Base-by-base conservation (phyloP, 2,329 filamentous ascomycete genomes). In the Trichothecium sympodiale region DNA sequence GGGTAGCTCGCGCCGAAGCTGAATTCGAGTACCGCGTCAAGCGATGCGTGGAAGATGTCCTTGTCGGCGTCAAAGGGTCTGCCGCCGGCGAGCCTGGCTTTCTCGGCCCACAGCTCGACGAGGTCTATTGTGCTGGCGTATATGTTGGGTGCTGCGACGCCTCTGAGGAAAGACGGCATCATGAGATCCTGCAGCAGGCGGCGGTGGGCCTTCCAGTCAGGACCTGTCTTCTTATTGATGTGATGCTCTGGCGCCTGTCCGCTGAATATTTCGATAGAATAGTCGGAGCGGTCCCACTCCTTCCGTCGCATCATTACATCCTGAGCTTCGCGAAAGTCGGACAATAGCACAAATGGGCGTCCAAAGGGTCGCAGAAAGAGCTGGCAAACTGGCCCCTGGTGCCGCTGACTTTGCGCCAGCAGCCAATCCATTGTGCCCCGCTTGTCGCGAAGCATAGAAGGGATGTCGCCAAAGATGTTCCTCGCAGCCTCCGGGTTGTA, bases 271-370 rank as follows among this genome's bases (percentile, higher is more conserved):
- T 54, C 48, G 13, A 42, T 40, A 18, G 58, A 54, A 44, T 53
- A 55, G 40, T 45, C 44, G 33, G 53, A 56, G 5, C 62, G 56
- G 46, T 69, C 65, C 35, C 66, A 68, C 30, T 67, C 64, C 32
- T 56, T 60, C 5, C 63, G 58, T 2, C 62, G 56, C 5, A 61
- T 46, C 17, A 67, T 53, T 30, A 69, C 54, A 42, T 68, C 64
- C 43, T 65, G 60, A 13, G 50, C 47, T 45, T 67, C 64, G 4
- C 50, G 49, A 8, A 53, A 59, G 36, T 49, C 65, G 15, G 55
- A 50, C 4, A 71, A 41, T 4, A 71, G 37, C 1, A 72, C 50
- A 46, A 54, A 58, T 3, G 67, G 69, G 18, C 50, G 51, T 1
- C 44, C 41, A 13, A 67, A 53, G 1, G 67, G 65, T 6, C 51